Percentiles rank a stretch among this genome's conserved stretches.
phyloP scores from a whole-genome alignment of 2,329 filamentous ascomycete genomes.

The Stylonectria norvegica region DNA sequence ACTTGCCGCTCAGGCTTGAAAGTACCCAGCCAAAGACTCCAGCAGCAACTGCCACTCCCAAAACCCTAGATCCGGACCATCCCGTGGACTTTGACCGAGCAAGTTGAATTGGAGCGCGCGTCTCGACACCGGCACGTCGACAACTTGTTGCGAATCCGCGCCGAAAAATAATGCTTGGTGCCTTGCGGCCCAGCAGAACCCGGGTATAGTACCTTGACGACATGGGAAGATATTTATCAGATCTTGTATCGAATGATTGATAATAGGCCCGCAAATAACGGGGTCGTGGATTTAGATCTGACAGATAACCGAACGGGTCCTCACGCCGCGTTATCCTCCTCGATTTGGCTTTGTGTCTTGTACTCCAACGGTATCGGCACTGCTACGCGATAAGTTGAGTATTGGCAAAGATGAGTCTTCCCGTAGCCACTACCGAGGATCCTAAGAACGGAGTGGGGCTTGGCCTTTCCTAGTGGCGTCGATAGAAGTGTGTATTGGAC shows the following conservation, averaged over 20 bases:
- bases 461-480: no score
- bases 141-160: conserved; percentile 9
- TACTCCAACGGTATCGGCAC: no score
- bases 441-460: no score
- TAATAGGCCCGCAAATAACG: no score
- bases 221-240: conserved; percentile 9
- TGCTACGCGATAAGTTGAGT: no score
- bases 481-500: no score
- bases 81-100: conserved; percentile 7
- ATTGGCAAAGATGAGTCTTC: no score
- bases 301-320: no score
- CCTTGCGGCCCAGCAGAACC: conserved; percentile 17
- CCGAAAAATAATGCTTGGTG: conserved; percentile 9
- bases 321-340: no score
- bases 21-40: conserved; percentile 41
- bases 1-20: conserved; percentile 28
- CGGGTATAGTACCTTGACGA: conserved; percentile 14
- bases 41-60: conserved; percentile 38
- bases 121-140: conserved; percentile 7
- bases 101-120: conserved; percentile 5
- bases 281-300: no score
- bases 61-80: conserved; percentile 33
- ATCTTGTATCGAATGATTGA: not conserved
- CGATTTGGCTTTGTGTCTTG: no score
- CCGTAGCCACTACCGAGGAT: no score